Base-by-base conservation (phyloP, 345 rosid genomes). In the Euclidium syriacum region DNA sequence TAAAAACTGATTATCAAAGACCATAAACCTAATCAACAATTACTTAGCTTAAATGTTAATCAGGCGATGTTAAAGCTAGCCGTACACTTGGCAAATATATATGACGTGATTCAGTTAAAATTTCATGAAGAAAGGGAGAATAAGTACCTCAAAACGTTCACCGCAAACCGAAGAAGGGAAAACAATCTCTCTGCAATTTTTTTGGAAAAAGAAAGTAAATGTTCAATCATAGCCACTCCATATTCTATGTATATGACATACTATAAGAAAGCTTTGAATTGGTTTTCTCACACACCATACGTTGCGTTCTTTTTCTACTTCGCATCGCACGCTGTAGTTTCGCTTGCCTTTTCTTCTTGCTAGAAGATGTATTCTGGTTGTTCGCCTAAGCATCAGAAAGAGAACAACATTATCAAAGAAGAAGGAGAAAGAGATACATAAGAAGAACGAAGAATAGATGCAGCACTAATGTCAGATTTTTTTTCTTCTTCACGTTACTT, bases 271-370 rank as follows among this genome's bases (percentile, higher is more conserved):
- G 17, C 22, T 57, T 77, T 29, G 78, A 64, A 75, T 52, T 49
- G 51, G 52, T 73, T n/a, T 63, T 83, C 67, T 78, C 83, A 19
- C 82, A 60, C 32, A 96, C 79, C 27, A 80, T 11, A 27, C 96
- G 89, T 55, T 94, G 96, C 70, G 80, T 77, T 63, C 62, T 87
- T 68, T 94, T 90, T 79, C 90, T 82, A 83, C 81, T 87, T 38
- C 85, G 79, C 48, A 83, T 53, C 17, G 83, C 92, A 58, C 96
- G 90, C 72, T 83, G 84, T 76, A 94, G 73, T 73, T 90, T 94
- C 51, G 99, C 99, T 77, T 90, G 79, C 88, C 87, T 94, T 75
- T 90, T 87, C 83, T 84, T 94, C 85, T 94, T 94, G 80, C 96
- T 90, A 61, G 96, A 65, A 57, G 75, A 57, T 23, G 97, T 94